These are phyloP conservation scores for Kokia cookei DNA, from an alignment of 441 rosid genomes.

Conservation along the genomic window DNA sequence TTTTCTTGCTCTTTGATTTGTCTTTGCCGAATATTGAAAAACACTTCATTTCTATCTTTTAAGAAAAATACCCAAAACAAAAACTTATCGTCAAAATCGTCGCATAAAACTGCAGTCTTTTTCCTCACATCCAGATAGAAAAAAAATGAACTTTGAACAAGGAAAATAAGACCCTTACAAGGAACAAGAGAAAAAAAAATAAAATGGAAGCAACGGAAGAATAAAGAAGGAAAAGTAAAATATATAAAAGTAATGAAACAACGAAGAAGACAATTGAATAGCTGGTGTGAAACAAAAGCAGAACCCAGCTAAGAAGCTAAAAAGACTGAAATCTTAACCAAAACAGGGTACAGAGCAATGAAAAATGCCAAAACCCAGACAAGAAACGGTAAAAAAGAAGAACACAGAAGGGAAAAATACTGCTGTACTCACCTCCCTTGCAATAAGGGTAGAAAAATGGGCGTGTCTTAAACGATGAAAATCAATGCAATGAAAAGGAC, in stretches of 20 bases:
- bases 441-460: not conserved
- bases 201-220: not conserved
- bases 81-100: not conserved
- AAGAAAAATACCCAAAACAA: not conserved
- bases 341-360: not conserved
- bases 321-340: not conserved
- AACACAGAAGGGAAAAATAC: not conserved
- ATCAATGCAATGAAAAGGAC: constrained; percentile 6
- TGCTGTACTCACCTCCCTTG: not conserved
- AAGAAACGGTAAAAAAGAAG: not conserved
- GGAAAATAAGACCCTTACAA: constrained; percentile 8
- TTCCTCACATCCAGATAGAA: not conserved
- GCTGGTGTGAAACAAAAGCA: not conserved
- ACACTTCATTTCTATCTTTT: constrained; percentile 29
- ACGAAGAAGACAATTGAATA: not conserved
- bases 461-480: not conserved
- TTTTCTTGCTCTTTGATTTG: constrained; percentile 21
- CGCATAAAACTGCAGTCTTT: not conserved
- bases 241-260: not conserved
- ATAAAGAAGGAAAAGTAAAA: not conserved
- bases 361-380: not conserved
- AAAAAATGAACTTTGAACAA: not conserved
- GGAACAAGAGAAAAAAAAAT: not conserved
- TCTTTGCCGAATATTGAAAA: constrained; percentile 30
- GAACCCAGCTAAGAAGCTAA: not conserved